Conservation (phyloP, 331 rosid genomes). For the Prunus yedoensis region DNA sequence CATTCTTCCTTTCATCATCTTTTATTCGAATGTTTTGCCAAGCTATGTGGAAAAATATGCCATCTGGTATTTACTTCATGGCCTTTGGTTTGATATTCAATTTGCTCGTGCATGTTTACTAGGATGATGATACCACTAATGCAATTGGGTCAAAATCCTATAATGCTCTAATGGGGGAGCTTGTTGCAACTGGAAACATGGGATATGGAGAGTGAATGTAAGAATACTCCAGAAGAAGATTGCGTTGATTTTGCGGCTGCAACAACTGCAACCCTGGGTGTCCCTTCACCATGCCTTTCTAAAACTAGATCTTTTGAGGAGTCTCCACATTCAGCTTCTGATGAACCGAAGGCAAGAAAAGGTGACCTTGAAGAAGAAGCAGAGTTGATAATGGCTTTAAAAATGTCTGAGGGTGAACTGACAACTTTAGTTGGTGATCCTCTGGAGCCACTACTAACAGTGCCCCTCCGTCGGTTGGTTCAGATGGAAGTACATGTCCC, state of each 20-base stretch:
- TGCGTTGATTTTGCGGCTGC: conserved; percentile 96
- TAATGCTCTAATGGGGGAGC: conserved; percentile 87
- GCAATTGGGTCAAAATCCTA: conserved; percentile 91
- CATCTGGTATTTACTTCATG: conserved; percentile 19
- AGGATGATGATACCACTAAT: conserved; percentile 71
- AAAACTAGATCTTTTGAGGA: conserved; percentile 76
- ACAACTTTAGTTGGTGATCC: conserved; percentile 40
- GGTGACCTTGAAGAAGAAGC: conserved; percentile 95
- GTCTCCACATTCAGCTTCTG: conserved; percentile 61
- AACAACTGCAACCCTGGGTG: conserved; percentile 94
- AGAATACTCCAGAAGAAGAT: conserved; percentile 70
- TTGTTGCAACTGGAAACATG: conserved; percentile 87
- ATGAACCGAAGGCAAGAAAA: conserved; percentile 48
- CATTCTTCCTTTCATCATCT: not conserved
- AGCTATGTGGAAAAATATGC: not conserved
- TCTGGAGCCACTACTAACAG: conserved; percentile 27
- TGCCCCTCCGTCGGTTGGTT: conserved; percentile 30
- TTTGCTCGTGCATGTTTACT: conserved; percentile 29
- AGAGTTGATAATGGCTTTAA: conserved; percentile 69
- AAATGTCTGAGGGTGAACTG: conserved; percentile 54
- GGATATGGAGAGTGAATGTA: conserved; percentile 41
- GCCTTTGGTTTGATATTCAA: conserved; percentile 29
- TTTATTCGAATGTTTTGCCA: not conserved
- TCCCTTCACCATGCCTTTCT: conserved; percentile 92
- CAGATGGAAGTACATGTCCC: conserved; percentile 33